phyloP scores from a whole-genome alignment of 345 rosid genomes.

The Adansonia digitata region DNA sequence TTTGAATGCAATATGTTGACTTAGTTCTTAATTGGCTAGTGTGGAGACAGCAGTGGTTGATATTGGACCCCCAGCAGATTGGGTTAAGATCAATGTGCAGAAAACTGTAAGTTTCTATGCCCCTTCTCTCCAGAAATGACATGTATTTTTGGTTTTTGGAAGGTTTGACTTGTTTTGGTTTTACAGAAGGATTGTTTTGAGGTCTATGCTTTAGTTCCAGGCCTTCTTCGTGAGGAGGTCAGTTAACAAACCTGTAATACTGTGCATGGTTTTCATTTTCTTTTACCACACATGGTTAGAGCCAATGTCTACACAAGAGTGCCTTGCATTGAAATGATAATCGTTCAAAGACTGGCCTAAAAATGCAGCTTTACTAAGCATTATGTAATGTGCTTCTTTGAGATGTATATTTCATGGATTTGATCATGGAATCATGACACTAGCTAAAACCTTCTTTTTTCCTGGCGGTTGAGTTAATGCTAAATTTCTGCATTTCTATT shows the following conservation, averaged over 20 bases:
- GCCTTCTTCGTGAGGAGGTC: conserved; percentile 72
- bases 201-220: conserved; percentile 71
- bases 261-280: background rate
- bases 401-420: too few species aligned
- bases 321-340: background rate
- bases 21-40: conserved; percentile 24
- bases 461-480: too few species aligned
- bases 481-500: too few species aligned
- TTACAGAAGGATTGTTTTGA: conserved; percentile 62
- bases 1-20: background rate
- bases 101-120: conserved; percentile 42
- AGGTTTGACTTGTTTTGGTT: conserved; percentile 4
- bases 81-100: conserved; percentile 75
- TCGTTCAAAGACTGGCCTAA: background rate
- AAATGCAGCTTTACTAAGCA: background rate
- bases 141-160: background rate
- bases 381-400: too few species aligned
- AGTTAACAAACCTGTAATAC: conserved; percentile 5
- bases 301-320: background rate
- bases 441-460: too few species aligned
- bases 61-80: conserved; percentile 61
- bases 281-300: background rate
- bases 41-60: conserved; percentile 49
- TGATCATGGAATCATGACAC: too few species aligned
- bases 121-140: background rate